These are phyloP conservation scores for Trichosanthes truncata DNA, from an alignment of 306 rosid species.

Conservation along the genomic window DNA sequence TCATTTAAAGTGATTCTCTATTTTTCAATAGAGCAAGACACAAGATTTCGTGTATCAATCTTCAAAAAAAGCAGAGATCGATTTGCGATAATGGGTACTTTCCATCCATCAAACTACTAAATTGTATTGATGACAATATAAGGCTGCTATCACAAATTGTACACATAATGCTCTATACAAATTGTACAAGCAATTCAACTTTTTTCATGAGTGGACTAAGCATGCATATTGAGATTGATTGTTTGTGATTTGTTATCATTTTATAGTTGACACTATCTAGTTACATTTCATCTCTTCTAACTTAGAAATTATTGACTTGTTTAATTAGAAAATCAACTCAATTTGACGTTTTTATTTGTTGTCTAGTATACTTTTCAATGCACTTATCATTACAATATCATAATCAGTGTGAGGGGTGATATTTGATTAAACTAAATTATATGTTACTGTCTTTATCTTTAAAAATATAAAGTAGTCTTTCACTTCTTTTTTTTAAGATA, in stretches of 20 bases:
- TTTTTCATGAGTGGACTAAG: background rate
- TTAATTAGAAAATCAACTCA: background rate
- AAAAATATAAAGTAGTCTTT: too few species aligned
- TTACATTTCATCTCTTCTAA: background rate
- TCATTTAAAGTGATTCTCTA: too few species aligned
- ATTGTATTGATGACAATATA: background rate
- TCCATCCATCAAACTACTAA: background rate
- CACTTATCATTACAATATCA: background rate
- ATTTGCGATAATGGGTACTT: background rate
- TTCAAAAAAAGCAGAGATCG: too few species aligned
- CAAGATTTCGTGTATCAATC: too few species aligned
- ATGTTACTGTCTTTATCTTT: background rate
- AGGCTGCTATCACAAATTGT: background rate
- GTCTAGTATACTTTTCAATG: background rate
- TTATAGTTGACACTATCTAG: background rate
- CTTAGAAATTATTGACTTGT: background rate
- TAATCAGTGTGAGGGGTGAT: background rate
- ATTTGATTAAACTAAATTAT: too few species aligned
- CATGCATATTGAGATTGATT: background rate
- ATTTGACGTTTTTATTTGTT: background rate
- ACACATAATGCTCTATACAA: background rate
- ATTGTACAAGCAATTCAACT: background rate
- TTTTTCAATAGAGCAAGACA: too few species aligned
- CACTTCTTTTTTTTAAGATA: background rate
- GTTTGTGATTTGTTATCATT: background rate